phyloP scores from a whole-genome alignment of 2,329 filamentous ascomycete species.

The Botrytis deweyae region DNA sequence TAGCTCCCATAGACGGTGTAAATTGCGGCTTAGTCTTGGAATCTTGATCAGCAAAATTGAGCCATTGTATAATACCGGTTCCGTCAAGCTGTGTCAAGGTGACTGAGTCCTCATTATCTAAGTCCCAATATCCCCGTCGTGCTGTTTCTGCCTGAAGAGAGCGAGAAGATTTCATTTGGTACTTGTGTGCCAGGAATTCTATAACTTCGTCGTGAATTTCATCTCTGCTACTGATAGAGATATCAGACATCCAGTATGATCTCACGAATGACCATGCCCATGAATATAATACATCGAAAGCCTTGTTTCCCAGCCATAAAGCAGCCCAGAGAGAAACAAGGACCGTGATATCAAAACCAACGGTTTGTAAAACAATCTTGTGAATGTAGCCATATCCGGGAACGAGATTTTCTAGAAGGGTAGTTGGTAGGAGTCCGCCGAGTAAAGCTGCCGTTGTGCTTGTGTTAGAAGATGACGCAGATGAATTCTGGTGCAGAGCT shows the following conservation, averaged over 20 bases:
- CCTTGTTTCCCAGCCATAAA: constrained; percentile 45
- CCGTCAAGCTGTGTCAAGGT: constrained; percentile 45
- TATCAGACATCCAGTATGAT: constrained; percentile 50
- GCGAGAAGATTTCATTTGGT: constrained; percentile 51
- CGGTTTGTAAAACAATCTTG: constrained; percentile 34
- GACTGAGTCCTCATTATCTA: constrained; percentile 46
- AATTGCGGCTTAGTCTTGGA: constrained; percentile 53
- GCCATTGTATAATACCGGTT: constrained; percentile 45
- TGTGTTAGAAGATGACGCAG: background rate
- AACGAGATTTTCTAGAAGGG: constrained; percentile 38
- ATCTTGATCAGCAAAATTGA: constrained; percentile 60
- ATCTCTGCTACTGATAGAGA: constrained; percentile 56
- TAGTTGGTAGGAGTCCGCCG: constrained; percentile 29
- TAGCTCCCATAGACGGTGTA: constrained; percentile 51
- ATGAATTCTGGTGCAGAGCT: constrained; percentile 12
- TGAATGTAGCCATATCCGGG: constrained; percentile 39
- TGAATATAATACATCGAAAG: constrained; percentile 42
- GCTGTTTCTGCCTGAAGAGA: constrained; percentile 56
- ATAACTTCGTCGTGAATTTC: constrained; percentile 59
- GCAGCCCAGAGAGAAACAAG: constrained; percentile 34
- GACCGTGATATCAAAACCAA: constrained; percentile 38
- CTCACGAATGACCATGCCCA: constrained; percentile 43
- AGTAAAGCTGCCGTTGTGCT: constrained; percentile 6
- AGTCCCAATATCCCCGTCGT: constrained; percentile 54
- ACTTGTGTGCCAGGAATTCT: constrained; percentile 56